These are phyloP conservation scores for Suhomyces bokatorum DNA, from an alignment of 1,139 yeast genomes.

Conservation along the genomic window DNA sequence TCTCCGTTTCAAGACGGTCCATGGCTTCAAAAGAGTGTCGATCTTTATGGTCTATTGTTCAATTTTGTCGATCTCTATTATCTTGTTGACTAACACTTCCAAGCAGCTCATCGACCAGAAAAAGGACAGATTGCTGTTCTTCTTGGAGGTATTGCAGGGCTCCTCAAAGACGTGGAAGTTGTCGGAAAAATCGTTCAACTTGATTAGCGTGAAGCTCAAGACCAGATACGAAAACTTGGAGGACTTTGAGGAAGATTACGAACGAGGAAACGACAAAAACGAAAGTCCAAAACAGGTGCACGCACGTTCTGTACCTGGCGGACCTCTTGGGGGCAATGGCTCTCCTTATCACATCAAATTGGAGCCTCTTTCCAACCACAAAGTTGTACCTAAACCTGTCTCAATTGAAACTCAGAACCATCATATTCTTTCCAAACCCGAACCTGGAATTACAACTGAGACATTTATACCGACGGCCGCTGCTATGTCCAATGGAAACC, in stretches of 20 bases:
- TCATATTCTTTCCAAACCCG: conserved; percentile 5
- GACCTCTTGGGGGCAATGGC: not conserved
- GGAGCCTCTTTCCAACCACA: not conserved
- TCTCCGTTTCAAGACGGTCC: conserved; percentile 35
- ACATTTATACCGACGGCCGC: not conserved
- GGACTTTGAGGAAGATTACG: conserved; percentile 8
- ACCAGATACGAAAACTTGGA: conserved; percentile 17
- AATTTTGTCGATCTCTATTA: conserved; percentile 47
- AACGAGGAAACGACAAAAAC: not conserved
- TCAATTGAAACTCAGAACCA: conserved; percentile 7
- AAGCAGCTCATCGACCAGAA: conserved; percentile 28
- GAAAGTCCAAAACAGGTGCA: not conserved
- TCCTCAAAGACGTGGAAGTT: conserved; percentile 51
- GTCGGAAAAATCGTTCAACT: conserved; percentile 47
- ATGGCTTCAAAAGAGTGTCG: conserved; percentile 46
- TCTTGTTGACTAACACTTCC: conserved; percentile 39
- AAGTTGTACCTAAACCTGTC: not conserved
- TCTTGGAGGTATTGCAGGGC: conserved; percentile 39
- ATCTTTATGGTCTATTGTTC: conserved; percentile 51
- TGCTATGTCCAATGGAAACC: conserved; percentile 5
- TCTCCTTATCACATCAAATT: conserved; percentile 2
- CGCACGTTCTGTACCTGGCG: not conserved
- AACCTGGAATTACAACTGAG: not conserved
- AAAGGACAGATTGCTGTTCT: conserved; percentile 35
- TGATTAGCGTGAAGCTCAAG: conserved; percentile 39